These are phyloP conservation scores for Arthrobotrys megalospora DNA, from an alignment of 2,329 filamentous ascomycete genomes.

Conservation along the genomic window DNA sequence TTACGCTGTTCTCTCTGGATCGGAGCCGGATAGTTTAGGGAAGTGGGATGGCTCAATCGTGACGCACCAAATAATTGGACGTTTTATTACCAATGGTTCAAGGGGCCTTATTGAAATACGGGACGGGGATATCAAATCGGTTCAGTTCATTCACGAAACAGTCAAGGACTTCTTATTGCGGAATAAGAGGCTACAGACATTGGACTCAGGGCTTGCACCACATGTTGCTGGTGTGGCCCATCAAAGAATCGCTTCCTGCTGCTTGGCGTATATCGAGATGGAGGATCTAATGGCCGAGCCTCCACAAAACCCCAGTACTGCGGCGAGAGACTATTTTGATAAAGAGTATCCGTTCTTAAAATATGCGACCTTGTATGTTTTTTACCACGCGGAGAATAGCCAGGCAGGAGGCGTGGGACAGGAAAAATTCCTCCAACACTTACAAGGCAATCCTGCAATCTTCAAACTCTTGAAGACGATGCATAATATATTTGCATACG, in stretches of 20 bases:
- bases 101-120: conserved; percentile 57
- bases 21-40: background rate
- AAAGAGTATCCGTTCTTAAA: conserved; percentile 43
- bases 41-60: background rate
- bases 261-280: conserved; percentile 48
- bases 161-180: conserved; percentile 60
- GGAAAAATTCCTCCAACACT: background rate
- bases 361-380: conserved; percentile 40
- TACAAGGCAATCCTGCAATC: background rate
- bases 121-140: background rate
- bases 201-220: conserved; percentile 33
- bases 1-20: conserved; percentile 38
- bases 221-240: conserved; percentile 43
- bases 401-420: background rate
- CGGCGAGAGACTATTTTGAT: conserved; percentile 3
- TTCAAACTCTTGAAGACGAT: background rate
- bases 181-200: conserved; percentile 49
- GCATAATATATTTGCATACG: background rate
- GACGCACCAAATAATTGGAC: conserved; percentile 18
- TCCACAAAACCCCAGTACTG: background rate
- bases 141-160: conserved; percentile 61
- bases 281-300: background rate
- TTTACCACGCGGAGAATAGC: conserved; percentile 48
- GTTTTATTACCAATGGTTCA: conserved; percentile 46
- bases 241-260: conserved; percentile 41